Base-by-base conservation (phyloP, 2,329 filamentous ascomycete species). In the Fusarium nodosum region DNA sequence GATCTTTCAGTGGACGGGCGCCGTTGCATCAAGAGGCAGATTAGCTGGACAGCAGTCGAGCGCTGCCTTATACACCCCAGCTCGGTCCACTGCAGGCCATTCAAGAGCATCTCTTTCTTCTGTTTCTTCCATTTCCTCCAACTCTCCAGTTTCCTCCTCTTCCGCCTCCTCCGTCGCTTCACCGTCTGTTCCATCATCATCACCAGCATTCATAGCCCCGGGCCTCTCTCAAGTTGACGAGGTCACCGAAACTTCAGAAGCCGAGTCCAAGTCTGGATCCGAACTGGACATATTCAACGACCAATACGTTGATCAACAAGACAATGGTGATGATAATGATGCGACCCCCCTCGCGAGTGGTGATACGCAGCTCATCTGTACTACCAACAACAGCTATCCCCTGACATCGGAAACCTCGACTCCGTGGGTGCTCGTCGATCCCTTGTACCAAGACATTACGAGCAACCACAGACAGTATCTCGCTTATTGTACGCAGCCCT, bases 361-460 rank as follows among this genome's bases (percentile, higher is more conserved):
- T 57, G 65, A 75, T 45, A 60, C 70, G 68, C 77, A 79, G 63
- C 71, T 80, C 64, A 68, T 76, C 52, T 60, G 73, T 60, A 56
- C 71, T 52, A 51, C 72, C 58, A 45, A 67, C 67, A 55, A 70
- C 56, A 30, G 24, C 41, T 54, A 68, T 71, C 51, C 71, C 59
- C 64, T 57, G n/a, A 50, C 64, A 48, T 58, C 61, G 24, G 65
- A 72, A 51, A 60, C 68, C 46, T 66, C 74, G 45, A 72, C 75
- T n/a, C 78, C 82, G 7, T 80, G 80, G 77, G 72, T 76, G 22
- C 76, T 86, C 54, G 77, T 81, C 48, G 82, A 83, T 67, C 82
- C 81, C 48, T 64, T 82, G 33, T 82, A 79, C 64, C 81, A 91
- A 86, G 79, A 88, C 81, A 69, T 89, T 82, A 33, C 84, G 84